These are phyloP conservation scores for Fusarium beomiforme DNA, from an alignment of 2,329 filamentous ascomycete genomes.

Conservation along the genomic window DNA sequence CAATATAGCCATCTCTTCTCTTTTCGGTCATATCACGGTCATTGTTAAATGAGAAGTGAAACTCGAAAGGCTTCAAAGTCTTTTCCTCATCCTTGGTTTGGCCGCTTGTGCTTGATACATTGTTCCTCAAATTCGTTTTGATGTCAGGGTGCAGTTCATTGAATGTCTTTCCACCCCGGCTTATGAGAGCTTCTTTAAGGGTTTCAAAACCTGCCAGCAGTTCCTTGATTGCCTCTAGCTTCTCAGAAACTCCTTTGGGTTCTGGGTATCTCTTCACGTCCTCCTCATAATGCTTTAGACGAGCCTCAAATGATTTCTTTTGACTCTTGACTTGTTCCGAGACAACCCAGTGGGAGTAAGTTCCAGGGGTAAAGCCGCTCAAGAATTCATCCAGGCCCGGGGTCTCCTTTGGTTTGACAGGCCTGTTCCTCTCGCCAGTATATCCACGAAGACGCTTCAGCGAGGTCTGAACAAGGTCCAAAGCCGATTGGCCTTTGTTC, in stretches of 20 bases:
- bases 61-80: constrained; percentile 54
- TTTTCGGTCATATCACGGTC: constrained; percentile 66
- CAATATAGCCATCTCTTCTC: constrained; percentile 67
- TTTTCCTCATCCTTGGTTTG: constrained; percentile 23
- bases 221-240: constrained; percentile 61
- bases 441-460: constrained; percentile 61
- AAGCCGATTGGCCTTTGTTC: constrained; percentile 56
- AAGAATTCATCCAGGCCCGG: constrained; percentile 64
- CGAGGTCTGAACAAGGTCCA: constrained; percentile 69
- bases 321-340: constrained; percentile 50
- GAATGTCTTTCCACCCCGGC: constrained; percentile 74
- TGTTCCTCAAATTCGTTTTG: constrained; percentile 34
- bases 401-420: constrained; percentile 43
- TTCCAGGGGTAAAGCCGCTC: constrained; percentile 57
- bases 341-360: constrained; percentile 69
- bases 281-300: constrained; percentile 45
- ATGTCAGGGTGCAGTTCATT: constrained; percentile 69
- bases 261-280: constrained; percentile 24
- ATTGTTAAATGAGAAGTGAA: constrained; percentile 61
- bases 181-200: constrained; percentile 54
- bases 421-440: constrained; percentile 37
- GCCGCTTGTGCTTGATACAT: background rate
- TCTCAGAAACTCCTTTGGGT: constrained; percentile 54
- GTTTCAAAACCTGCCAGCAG: constrained; percentile 19
- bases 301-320: constrained; percentile 46